Evolutionary conservation across 208 protist species (phyloP), one percentile per base, ranked within the genome.

Genomic region (Wallacemonas sp.): DNA sequence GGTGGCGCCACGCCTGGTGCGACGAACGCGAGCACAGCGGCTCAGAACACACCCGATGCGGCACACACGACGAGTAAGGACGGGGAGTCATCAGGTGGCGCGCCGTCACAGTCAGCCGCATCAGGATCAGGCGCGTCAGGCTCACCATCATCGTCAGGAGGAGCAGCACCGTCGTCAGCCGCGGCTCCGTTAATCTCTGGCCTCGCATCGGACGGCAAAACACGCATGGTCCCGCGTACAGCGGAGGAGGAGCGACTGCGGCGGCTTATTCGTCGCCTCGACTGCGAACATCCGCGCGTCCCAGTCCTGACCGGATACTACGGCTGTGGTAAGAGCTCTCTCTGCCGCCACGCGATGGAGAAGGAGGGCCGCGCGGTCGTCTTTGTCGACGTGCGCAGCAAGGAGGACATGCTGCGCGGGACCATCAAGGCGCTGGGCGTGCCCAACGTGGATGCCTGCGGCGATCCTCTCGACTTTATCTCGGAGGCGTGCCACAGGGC

Each of bases 391-490:
- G 81, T 92, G 38, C 78, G 83, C 44, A 76, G 70, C 48, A 84
- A 83, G 49, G 85, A 92, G 63, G 88, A 91, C 55, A 76, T 84
- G 26, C 76, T 95, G 69, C 80, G 83, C 21, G 74, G 72, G 39
- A 66, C 82, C 6, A 78, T 89, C 48, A 91, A 92, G 49, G 78
- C 87, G 0, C 70, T 95, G 4, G 87, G 87, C 16, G 90, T 93
- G 11, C 85, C 80, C 14, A 84, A 89, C 47, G 86, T 91, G 8
- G 90, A 95, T 44, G 82, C 84, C 11, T 95, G 90, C 68, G 90
- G 90, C 38, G 87, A 95, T 60, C 75, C 87, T n/a, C 66, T 88
- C 26, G 85, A 91, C 62, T 95, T 95, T 41, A 88, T 93, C 47
- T 62, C 72, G 0, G 87, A 95, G 55, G 87, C 87, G 9, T 92